Evolutionary conservation across 176 grass and related monocot genomes (phyloP), one percentile per base, ranked within the genome.

Genomic region (Hordeum vulgare): DNA sequence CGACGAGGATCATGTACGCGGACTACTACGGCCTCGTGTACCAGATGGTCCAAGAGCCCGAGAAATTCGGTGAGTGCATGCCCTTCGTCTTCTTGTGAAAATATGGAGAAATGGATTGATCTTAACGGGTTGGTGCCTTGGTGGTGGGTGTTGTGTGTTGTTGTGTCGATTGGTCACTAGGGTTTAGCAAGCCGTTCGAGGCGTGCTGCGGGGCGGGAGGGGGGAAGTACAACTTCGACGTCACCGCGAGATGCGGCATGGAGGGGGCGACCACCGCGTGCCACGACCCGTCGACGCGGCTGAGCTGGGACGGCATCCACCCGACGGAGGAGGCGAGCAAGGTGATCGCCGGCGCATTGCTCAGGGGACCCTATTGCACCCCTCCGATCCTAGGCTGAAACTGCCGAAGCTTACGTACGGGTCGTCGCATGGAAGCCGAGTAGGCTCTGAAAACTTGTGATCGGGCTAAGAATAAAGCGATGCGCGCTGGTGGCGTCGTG

Each of bases 291-390:
- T 71, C 81, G 10, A 79, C 76, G 45, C 77, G 79, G 25, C 15
- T 81, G 71, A 91, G 71, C 77, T 91, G 89, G 89, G 89, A 91
- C 34, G 89, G 89, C 57, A 51, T 91, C 77, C 89, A 91, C 77
- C 73, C 86, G 24, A 88, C 89, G 20, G 89, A 91, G 77, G 89
- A 77, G 1, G 81, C 78, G 1, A 87, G 77, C 71, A 86, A 84
- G 71, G 28, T 80, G 69, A 36, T 91, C 71, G 81, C 89, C 71
- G 41, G 80, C 7, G 81, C 77, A 15, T 74, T 82, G 89, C 71
- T 91, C 60, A 45, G 63, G 25, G 89, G 85, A n/a, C 85, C 89
- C 7, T 91, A 81, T 71, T 86, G 72, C 56, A 74, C 27, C 27
- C 89, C 77, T 4, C 81, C 89, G 9, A 87, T 87, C 45, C 20